Evolutionary conservation across 768 basidiomycete genomes (phyloP).

Genomic region (Cystobasidiopsis lactophilus): DNA sequence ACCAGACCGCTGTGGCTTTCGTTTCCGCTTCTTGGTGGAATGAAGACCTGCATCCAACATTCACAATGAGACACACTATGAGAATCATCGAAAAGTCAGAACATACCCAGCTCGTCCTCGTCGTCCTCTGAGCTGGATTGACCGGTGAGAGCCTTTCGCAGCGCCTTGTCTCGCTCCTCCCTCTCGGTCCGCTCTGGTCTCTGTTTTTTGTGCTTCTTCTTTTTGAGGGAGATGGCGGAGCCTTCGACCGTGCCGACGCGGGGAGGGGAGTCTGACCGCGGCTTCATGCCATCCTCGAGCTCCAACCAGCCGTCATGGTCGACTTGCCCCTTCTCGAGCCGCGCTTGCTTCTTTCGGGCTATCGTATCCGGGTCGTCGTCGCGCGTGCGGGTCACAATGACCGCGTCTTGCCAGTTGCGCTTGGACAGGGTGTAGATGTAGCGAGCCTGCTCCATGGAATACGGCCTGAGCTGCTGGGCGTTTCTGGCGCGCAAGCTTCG

Average conservation of each 20-base stretch:
- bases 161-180: background rate
- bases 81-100: too few species aligned
- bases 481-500: too few species aligned
- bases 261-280: background rate
- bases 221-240: background rate
- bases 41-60: too few species aligned
- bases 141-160: background rate
- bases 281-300: slow-evolving; percentile 4
- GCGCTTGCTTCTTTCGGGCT: slow-evolving; percentile 5
- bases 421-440: slow-evolving; percentile 7
- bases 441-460: slow-evolving; percentile 11
- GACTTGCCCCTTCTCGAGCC: background rate
- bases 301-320: slow-evolving; percentile 16
- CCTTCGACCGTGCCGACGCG: background rate
- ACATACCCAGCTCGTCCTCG: too few species aligned
- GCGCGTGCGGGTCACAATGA: slow-evolving; percentile 3
- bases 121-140: too few species aligned
- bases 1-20: too few species aligned
- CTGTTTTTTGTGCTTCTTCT: background rate
- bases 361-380: slow-evolving; percentile 1
- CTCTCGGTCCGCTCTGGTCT: background rate
- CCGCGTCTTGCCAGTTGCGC: slow-evolving; percentile 16
- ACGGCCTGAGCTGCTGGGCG: slow-evolving; percentile 14
- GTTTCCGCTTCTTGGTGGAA: too few species aligned
- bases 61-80: too few species aligned